phyloP scores from a whole-genome alignment of 2,329 filamentous ascomycete species.

The Neofusicoccum laricinum region DNA sequence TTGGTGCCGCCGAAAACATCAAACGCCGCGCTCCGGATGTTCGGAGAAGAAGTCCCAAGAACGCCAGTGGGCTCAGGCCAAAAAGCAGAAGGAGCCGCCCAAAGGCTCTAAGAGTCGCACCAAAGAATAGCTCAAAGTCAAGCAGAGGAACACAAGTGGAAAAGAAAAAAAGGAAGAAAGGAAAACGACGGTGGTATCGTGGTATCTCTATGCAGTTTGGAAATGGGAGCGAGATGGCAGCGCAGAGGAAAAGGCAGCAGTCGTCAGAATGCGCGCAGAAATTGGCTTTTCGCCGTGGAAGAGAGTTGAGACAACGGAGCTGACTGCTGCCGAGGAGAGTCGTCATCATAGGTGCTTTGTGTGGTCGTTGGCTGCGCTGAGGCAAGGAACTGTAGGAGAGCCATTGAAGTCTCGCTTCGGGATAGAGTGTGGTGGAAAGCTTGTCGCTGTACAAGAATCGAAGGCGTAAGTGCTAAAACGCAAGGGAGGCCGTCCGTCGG shows the following conservation, averaged over 20 bases:
- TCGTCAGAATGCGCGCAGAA: neutral
- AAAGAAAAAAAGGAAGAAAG: neutral
- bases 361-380: slow-evolving; percentile 1
- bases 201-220: slow-evolving; percentile 6
- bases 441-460: slow-evolving; percentile 11
- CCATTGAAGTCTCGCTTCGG: slow-evolving; percentile 12
- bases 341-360: neutral
- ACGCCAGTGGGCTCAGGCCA: neutral
- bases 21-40: slow-evolving; percentile 1
- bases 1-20: neutral
- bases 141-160: neutral
- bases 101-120: neutral
- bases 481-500: neutral
- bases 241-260: slow-evolving; percentile 7
- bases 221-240: slow-evolving; percentile 2
- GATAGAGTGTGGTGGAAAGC: neutral
- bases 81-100: neutral
- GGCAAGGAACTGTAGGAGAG: neutral
- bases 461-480: neutral
- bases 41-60: neutral
- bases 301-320: neutral
- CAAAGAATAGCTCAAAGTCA: neutral
- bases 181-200: slow-evolving; percentile 12
- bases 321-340: slow-evolving; percentile 11
- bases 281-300: neutral